Conservation (phyloP, 2,329 filamentous ascomycete species). For the Rutstroemia sp. region DNA sequence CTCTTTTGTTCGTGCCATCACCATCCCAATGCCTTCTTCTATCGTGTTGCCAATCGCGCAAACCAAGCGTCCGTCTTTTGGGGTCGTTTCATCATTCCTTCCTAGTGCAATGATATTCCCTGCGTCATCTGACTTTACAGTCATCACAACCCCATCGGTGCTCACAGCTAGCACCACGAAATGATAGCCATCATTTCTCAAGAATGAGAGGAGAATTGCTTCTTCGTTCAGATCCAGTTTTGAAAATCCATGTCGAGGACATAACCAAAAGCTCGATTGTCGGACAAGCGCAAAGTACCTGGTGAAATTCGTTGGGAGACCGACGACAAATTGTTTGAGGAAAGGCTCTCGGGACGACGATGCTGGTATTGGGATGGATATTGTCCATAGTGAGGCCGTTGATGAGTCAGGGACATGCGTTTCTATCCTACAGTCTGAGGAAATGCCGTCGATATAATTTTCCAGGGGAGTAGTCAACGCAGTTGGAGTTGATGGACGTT, state of each 20-base stretch:
- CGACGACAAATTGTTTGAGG: neutral
- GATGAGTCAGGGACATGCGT: neutral
- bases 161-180: slow-evolving; percentile 12
- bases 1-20: slow-evolving; percentile 7
- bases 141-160: slow-evolving; percentile 7
- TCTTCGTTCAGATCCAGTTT: slow-evolving; percentile 1
- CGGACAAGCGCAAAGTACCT: slow-evolving; percentile 4
- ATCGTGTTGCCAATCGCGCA: slow-evolving; percentile 7
- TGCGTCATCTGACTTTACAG: slow-evolving; percentile 1
- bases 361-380: neutral
- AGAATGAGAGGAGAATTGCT: slow-evolving; percentile 11
- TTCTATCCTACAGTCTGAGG: neutral
- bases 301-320: neutral
- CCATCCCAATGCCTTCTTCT: slow-evolving; percentile 8
- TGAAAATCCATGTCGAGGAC: neutral
- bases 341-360: neutral
- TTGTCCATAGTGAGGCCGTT: neutral
- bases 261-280: neutral
- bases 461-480: neutral
- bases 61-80: slow-evolving; percentile 1
- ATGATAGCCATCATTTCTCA: slow-evolving; percentile 10
- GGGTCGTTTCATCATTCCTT: slow-evolving; percentile 5
- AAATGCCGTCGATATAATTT: neutral
- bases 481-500: neutral
- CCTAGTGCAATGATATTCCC: slow-evolving; percentile 5